Evolutionary conservation across 495 filamentous ascomycete species (phyloP).

Genomic region (Friedmanniomyces endolithicus): DNA sequence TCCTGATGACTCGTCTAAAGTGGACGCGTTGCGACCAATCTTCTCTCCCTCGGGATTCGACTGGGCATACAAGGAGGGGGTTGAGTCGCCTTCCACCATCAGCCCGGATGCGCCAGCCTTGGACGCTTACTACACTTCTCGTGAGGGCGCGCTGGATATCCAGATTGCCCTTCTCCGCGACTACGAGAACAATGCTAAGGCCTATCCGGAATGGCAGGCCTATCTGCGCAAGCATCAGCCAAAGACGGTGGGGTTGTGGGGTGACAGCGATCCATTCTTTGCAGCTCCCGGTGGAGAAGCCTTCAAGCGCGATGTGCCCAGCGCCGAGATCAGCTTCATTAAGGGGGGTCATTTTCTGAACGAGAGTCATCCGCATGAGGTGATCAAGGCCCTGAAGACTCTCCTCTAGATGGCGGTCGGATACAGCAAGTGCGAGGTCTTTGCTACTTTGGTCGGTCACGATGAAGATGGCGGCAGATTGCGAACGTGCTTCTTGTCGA

Average conservation of each 20-base stretch:
- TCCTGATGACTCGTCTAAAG: slow-evolving; percentile 18
- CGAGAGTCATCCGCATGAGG: too few species aligned
- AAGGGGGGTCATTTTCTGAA: slow-evolving; percentile 56
- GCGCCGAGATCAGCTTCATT: slow-evolving; percentile 39
- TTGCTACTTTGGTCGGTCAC: too few species aligned
- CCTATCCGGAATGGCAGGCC: slow-evolving; percentile 49
- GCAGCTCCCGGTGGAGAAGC: slow-evolving; percentile 46
- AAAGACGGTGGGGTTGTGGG: slow-evolving; percentile 50
- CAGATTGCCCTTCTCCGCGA: slow-evolving; percentile 49
- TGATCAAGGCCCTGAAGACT: too few species aligned
- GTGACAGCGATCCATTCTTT: slow-evolving; percentile 49
- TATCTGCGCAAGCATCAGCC: slow-evolving; percentile 43
- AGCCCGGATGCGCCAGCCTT: slow-evolving; percentile 40
- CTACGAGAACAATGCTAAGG: slow-evolving; percentile 41
- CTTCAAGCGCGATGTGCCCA: slow-evolving; percentile 42
- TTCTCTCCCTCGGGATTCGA: slow-evolving; percentile 38
- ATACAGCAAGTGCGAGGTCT: too few species aligned
- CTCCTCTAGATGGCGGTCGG: too few species aligned
- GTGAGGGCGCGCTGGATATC: slow-evolving; percentile 41
- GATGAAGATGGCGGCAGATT: too few species aligned
- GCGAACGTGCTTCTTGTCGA: too few species aligned
- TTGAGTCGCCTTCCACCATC: slow-evolving; percentile 29
- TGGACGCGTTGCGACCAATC: slow-evolving; percentile 31
- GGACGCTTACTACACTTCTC: slow-evolving; percentile 32
- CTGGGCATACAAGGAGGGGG: slow-evolving; percentile 46